phyloP scores from a whole-genome alignment of 2,329 filamentous ascomycete genomes.

The Pseudogymnoascus sp. region DNA sequence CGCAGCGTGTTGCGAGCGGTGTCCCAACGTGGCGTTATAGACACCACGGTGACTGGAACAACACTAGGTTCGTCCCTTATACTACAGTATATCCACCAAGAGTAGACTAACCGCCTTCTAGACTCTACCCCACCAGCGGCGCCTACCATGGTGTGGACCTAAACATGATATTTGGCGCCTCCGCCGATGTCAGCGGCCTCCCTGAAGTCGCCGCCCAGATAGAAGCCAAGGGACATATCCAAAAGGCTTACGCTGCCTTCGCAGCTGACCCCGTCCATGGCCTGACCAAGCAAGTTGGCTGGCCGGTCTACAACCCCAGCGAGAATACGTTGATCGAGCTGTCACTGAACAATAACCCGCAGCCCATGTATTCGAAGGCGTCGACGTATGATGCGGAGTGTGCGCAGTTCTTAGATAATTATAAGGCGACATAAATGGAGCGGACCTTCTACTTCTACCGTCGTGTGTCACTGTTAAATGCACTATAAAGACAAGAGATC shows the following conservation, averaged over 20 bases:
- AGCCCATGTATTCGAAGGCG: not conserved
- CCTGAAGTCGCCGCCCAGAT: conserved; percentile 12
- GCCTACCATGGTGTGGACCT: conserved; percentile 29
- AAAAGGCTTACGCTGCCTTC: conserved; percentile 29
- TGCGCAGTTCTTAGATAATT: not conserved
- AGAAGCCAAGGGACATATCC: conserved; percentile 19
- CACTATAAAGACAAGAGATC: not conserved
- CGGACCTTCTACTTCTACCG: not conserved
- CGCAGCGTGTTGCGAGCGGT: conserved; percentile 14
- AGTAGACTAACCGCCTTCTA: conserved; percentile 11
- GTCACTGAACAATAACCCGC: conserved; percentile 1
- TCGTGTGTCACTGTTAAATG: not conserved
- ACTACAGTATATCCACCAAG: not conserved
- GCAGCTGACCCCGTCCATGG: conserved; percentile 28
- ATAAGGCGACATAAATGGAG: not conserved
- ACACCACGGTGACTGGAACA: conserved; percentile 27
- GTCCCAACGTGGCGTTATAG: conserved; percentile 29
- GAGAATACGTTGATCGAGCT: not conserved
- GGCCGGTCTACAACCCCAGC: conserved; percentile 14
- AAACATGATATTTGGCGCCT: conserved; percentile 24
- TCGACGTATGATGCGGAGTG: not conserved
- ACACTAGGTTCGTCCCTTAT: conserved; percentile 12
- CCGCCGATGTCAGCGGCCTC: conserved; percentile 22
- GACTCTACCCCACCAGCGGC: conserved; percentile 22
- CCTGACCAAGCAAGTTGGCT: conserved; percentile 17